Conservation (phyloP, 345 rosid genomes). For the Reutealis trisperma region DNA sequence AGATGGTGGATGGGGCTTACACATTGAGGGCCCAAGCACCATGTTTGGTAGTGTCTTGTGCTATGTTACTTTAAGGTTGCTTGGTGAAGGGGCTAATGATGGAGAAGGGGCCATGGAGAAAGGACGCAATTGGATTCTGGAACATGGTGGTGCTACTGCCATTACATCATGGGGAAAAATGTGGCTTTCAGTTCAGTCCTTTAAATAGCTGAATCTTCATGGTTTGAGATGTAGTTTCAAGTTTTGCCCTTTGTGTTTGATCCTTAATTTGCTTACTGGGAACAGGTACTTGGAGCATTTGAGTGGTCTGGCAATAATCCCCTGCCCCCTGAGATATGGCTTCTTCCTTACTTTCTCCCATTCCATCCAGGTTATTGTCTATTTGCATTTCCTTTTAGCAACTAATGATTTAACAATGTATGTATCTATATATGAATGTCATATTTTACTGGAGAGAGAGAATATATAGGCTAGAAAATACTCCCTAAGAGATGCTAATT, state of each 20-base stretch:
- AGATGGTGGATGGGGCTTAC: constrained; percentile 99
- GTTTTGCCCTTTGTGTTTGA: constrained; percentile 13
- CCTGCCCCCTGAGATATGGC: constrained; percentile 97
- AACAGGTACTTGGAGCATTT: constrained; percentile 86
- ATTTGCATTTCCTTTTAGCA: background rate
- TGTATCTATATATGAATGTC: background rate
- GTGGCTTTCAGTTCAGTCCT: constrained; percentile 94
- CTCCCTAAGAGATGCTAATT: background rate
- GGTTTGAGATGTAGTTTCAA: constrained; percentile 1
- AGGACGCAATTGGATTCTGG: constrained; percentile 83
- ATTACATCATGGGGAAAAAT: constrained; percentile 96
- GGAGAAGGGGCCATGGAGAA: constrained; percentile 80
- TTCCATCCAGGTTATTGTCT: constrained; percentile 77
- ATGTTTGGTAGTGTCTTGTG: constrained; percentile 94
- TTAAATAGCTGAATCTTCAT: constrained; percentile 16
- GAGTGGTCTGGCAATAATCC: constrained; percentile 99
- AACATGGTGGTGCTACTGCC: constrained; percentile 89
- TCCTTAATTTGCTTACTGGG: constrained; percentile 26
- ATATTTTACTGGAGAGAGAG: background rate
- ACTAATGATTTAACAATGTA: too few species aligned
- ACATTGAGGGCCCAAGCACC: constrained; percentile 96
- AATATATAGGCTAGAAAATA: background rate
- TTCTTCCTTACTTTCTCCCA: constrained; percentile 84
- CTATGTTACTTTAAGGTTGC: constrained; percentile 86
- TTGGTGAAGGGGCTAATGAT: constrained; percentile 91